Evolutionary conservation across 495 filamentous ascomycete genomes (phyloP).

Genomic region (Thermochaetoides thermophila): DNA sequence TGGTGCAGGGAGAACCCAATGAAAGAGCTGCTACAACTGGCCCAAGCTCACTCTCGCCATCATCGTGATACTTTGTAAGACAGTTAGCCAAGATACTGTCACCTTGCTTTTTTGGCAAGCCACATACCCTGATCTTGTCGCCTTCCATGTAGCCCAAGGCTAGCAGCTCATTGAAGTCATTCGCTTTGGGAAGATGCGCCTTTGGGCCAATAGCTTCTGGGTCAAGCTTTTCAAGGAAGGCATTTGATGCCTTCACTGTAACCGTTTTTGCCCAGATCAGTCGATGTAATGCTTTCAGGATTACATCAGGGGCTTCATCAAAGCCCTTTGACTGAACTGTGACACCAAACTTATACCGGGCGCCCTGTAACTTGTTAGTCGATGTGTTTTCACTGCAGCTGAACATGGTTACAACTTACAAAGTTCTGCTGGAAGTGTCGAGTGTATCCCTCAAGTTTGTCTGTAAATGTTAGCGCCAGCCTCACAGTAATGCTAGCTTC

Average conservation of each 20-base stretch:
- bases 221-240: slow-evolving; percentile 4
- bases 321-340: slow-evolving; percentile 50
- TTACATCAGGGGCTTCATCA: slow-evolving; percentile 37
- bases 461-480: slow-evolving; percentile 2
- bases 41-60: slow-evolving; percentile 63
- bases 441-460: slow-evolving; percentile 37
- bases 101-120: too few relatives aligned
- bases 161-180: slow-evolving; percentile 60
- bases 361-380: slow-evolving; percentile 49
- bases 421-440: slow-evolving; percentile 60
- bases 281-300: slow-evolving; percentile 43
- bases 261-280: slow-evolving; percentile 49
- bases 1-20: slow-evolving; percentile 50
- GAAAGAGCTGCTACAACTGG: slow-evolving; percentile 65
- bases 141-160: slow-evolving; percentile 61
- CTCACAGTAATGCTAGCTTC: too few relatives aligned
- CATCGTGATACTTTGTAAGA: slow-evolving; percentile 59
- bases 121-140: slow-evolving; percentile 50
- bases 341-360: slow-evolving; percentile 71
- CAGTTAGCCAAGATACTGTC: slow-evolving; percentile 13
- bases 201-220: not conserved
- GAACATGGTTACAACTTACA: slow-evolving; percentile 33
- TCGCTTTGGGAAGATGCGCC: slow-evolving; percentile 10
- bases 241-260: slow-evolving; percentile 20
- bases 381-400: too few relatives aligned